These are phyloP conservation scores for Erysimum cheiri DNA, from an alignment of 441 rosid genomes.

Conservation along the genomic window DNA sequence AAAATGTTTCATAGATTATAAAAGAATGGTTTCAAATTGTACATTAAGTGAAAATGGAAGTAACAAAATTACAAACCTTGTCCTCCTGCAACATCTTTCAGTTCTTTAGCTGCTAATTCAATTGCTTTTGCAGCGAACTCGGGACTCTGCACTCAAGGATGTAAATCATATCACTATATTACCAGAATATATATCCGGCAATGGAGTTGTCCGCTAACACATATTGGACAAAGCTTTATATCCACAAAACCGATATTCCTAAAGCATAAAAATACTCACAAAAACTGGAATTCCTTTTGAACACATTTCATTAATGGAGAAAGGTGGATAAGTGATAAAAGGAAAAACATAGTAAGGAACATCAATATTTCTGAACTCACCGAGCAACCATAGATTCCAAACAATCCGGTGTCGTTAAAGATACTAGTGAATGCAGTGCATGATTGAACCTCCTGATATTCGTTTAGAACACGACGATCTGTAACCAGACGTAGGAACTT, in stretches of 20 bases:
- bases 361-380: slow-evolving; percentile 52
- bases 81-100: slow-evolving; percentile 69
- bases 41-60: slow-evolving; percentile 1
- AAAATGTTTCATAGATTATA: neutral
- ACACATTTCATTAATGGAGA: neutral
- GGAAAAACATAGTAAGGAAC: slow-evolving; percentile 7
- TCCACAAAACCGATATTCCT: neutral
- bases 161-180: slow-evolving; percentile 9
- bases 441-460: slow-evolving; percentile 72
- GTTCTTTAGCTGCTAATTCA: slow-evolving; percentile 71
- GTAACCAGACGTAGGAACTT: slow-evolving; percentile 37
- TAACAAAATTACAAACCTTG: slow-evolving; percentile 54
- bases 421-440: slow-evolving; percentile 93
- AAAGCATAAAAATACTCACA: neutral
- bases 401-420: slow-evolving; percentile 82
- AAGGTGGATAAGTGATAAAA: neutral
- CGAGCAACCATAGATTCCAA: slow-evolving; percentile 90
- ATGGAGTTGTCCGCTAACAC: neutral
- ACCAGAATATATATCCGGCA: neutral
- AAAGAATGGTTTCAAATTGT: neutral
- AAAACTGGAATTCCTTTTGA: neutral
- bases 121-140: slow-evolving; percentile 72
- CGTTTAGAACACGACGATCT: slow-evolving; percentile 80
- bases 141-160: slow-evolving; percentile 55
- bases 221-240: slow-evolving; percentile 6